Evolutionary conservation across 1,284 basidiomycete genomes (phyloP).

Genomic region (Pseudozyma sp.): DNA sequence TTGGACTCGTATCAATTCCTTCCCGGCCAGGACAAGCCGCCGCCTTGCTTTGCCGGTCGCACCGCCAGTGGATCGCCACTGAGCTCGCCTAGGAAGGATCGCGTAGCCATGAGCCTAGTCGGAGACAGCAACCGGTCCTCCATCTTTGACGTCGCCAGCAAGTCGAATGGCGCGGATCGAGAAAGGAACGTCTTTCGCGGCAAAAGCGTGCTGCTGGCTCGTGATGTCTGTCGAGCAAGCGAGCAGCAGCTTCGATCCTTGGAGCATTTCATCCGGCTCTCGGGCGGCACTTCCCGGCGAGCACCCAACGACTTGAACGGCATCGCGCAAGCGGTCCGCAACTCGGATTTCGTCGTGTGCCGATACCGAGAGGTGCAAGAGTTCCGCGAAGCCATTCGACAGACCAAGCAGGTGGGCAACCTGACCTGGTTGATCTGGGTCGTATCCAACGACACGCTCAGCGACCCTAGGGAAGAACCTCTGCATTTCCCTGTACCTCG

Average conservation of each 20-base stretch:
- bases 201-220: slow-evolving; percentile 47
- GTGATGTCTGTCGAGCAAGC: slow-evolving; percentile 50
- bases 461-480: slow-evolving; percentile 77
- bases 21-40: slow-evolving; percentile 70
- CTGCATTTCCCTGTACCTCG: slow-evolving; percentile 74
- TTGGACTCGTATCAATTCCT: slow-evolving; percentile 77
- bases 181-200: slow-evolving; percentile 30
- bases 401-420: slow-evolving; percentile 78
- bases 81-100: slow-evolving; percentile 39
- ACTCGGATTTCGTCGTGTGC: slow-evolving; percentile 78
- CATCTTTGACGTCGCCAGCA: not conserved
- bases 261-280: slow-evolving; percentile 64
- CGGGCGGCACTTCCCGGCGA: slow-evolving; percentile 37
- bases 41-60: slow-evolving; percentile 33
- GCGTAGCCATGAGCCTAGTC: slow-evolving; percentile 31
- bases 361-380: slow-evolving; percentile 77
- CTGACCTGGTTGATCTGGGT: slow-evolving; percentile 84
- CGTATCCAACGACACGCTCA: slow-evolving; percentile 75
- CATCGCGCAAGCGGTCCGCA: slow-evolving; percentile 51
- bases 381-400: slow-evolving; percentile 78
- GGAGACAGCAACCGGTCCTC: slow-evolving; percentile 1
- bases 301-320: slow-evolving; percentile 42
- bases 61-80: slow-evolving; percentile 32
- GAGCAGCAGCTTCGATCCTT: slow-evolving; percentile 66
- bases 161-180: slow-evolving; percentile 8